phyloP scores from a whole-genome alignment of 306 rosid species.

The Morella rubra region DNA sequence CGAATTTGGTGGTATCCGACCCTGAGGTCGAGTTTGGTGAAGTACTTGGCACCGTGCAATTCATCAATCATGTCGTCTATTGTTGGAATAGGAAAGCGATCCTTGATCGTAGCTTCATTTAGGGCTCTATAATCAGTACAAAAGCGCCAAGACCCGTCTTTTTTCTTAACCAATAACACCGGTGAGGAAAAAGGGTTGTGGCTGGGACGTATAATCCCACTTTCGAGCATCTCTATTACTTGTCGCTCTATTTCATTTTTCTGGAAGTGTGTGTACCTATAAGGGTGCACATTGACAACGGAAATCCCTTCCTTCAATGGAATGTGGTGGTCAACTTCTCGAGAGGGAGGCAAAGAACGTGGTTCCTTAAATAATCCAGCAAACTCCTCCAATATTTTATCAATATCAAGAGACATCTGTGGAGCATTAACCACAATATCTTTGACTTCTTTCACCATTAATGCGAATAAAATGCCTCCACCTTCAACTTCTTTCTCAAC shows the following conservation, averaged over 20 bases:
- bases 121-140: neutral
- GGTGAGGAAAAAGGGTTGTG: neutral
- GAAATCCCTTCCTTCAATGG: too few species aligned
- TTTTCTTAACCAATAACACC: neutral
- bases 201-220: fast-evolving
- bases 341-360: neutral
- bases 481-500: too few species aligned
- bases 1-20: neutral
- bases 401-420: too few species aligned
- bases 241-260: neutral
- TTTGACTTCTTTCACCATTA: too few species aligned
- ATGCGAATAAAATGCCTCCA: too few species aligned
- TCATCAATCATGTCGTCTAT: neutral
- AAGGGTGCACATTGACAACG: neutral
- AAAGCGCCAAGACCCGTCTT: neutral
- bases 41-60: neutral
- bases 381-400: too few species aligned
- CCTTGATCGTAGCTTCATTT: neutral
- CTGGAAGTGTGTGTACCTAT: neutral
- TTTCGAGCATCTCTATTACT: neutral
- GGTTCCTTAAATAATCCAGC: neutral
- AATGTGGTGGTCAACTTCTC: neutral
- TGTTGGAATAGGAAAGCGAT: neutral
- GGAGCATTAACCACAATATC: too few species aligned
- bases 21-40: neutral